A percentile compares a stretch with the other conserved stretches of the same genome.
phyloP scores from a whole-genome alignment of 768 basidiomycete species.

The Candolleomyces aberdarensis region DNA sequence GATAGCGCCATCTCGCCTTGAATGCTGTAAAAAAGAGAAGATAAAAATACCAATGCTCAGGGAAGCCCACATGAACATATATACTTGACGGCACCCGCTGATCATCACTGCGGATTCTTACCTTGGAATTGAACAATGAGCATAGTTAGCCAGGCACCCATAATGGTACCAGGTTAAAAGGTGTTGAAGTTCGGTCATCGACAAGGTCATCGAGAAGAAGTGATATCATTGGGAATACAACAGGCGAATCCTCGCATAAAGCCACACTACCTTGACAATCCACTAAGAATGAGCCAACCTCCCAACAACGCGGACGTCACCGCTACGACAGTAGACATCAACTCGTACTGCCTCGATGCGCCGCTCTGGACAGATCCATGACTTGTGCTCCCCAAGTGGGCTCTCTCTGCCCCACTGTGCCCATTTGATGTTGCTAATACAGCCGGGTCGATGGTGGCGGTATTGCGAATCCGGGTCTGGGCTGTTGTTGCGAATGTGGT shows the following conservation, averaged over 20 bases:
- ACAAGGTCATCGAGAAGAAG: too few relatives aligned
- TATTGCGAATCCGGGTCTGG: conserved; percentile 41
- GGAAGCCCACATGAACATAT: too few relatives aligned
- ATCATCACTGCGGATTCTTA: too few relatives aligned
- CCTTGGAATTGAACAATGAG: too few relatives aligned
- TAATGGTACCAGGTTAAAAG: too few relatives aligned
- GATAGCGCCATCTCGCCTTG: too few relatives aligned
- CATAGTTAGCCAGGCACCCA: too few relatives aligned
- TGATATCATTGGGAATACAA: too few relatives aligned
- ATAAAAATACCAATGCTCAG: too few relatives aligned
- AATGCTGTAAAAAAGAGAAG: too few relatives aligned
- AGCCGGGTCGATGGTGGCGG: conserved; percentile 49
- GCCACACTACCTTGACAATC: neutral
- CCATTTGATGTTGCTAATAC: conserved; percentile 69
- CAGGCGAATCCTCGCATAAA: neutral
- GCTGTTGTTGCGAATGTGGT: conserved; percentile 47
- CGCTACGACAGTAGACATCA: neutral
- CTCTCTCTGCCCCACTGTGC: conserved; percentile 23
- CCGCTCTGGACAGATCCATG: conserved; percentile 14
- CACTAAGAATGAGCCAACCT: neutral
- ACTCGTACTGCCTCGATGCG: neutral
- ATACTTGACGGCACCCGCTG: too few relatives aligned
- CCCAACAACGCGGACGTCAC: neutral
- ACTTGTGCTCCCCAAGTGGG: conserved; percentile 36
- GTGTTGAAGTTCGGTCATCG: too few relatives aligned